Evolutionary conservation across 768 basidiomycete genomes (phyloP).

Genomic region (Boletus tylopilopsis): DNA sequence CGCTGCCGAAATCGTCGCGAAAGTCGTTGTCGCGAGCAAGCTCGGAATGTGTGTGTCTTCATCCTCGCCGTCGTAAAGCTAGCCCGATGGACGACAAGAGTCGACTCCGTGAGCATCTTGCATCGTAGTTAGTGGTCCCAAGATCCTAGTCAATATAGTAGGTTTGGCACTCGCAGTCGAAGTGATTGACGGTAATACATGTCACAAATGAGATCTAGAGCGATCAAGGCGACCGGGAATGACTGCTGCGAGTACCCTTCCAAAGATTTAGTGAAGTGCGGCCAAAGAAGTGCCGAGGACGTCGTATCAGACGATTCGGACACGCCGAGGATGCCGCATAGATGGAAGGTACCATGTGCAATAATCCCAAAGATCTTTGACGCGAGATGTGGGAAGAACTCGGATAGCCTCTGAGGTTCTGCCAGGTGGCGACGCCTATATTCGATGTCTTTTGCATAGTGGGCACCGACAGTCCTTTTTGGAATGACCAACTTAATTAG

Average conservation of each 20-base stretch:
- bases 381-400: background rate
- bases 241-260: background rate
- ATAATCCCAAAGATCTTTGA: background rate
- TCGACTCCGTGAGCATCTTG: no score
- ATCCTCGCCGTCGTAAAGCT: no score
- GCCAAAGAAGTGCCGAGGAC: slow-evolving; percentile 10
- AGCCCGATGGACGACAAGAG: no score
- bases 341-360: slow-evolving; percentile 2
- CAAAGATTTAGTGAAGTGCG: background rate
- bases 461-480: background rate
- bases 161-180: background rate
- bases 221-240: slow-evolving; percentile 2
- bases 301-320: slow-evolving; percentile 11
- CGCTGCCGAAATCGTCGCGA: no score
- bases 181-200: background rate
- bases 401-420: background rate
- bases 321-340: background rate
- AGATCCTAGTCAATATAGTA: no score
- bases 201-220: slow-evolving; percentile 1
- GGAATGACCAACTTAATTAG: background rate
- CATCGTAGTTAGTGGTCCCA: no score
- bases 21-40: no score
- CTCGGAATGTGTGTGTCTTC: no score
- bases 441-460: background rate
- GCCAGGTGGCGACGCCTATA: background rate